phyloP scores from a whole-genome alignment of 1,284 basidiomycete genomes.

The Cutaneotrichosporon curvatum region DNA sequence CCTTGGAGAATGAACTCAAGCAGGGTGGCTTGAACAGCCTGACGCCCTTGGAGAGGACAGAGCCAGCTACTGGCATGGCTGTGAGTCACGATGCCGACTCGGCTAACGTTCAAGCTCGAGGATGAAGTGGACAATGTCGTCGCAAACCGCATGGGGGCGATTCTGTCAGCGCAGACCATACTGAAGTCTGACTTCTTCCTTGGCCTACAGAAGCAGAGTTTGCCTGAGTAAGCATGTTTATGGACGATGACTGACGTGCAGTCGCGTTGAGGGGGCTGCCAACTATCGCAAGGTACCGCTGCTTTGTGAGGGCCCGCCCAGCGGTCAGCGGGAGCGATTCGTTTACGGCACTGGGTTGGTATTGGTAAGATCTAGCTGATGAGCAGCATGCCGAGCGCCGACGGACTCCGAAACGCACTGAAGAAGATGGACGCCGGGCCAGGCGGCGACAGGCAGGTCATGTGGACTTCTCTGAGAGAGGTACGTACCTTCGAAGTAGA shows the following conservation, averaged over 20 bases:
- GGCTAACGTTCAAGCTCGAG: constrained; percentile 46
- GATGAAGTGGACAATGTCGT: constrained; percentile 85
- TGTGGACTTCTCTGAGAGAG: constrained; percentile 88
- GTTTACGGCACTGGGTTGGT: constrained; percentile 81
- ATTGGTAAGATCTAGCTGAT: not conserved
- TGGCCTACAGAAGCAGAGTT: constrained; percentile 86
- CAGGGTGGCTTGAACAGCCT: constrained; percentile 72
- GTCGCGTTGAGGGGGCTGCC: constrained; percentile 84
- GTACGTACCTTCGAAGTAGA: constrained; percentile 39
- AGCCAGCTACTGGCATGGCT: constrained; percentile 66
- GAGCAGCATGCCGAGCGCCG: constrained; percentile 24
- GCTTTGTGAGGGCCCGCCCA: constrained; percentile 47
- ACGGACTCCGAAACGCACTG: constrained; percentile 65
- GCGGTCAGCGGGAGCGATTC: constrained; percentile 53
- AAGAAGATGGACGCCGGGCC: constrained; percentile 71
- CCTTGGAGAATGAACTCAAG: constrained; percentile 84
- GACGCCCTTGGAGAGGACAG: constrained; percentile 73
- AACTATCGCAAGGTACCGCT: constrained; percentile 80
- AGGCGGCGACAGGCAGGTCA: constrained; percentile 62
- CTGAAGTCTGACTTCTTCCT: constrained; percentile 97
- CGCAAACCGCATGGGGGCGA: constrained; percentile 71
- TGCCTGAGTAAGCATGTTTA: constrained; percentile 73
- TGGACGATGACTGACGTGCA: constrained; percentile 35
- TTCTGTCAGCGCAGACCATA: constrained; percentile 66
- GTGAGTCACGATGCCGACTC: constrained; percentile 41